These are phyloP conservation scores for Saccharomycopsis malanga DNA, from an alignment of 805 yeast species.

Conservation along the genomic window DNA sequence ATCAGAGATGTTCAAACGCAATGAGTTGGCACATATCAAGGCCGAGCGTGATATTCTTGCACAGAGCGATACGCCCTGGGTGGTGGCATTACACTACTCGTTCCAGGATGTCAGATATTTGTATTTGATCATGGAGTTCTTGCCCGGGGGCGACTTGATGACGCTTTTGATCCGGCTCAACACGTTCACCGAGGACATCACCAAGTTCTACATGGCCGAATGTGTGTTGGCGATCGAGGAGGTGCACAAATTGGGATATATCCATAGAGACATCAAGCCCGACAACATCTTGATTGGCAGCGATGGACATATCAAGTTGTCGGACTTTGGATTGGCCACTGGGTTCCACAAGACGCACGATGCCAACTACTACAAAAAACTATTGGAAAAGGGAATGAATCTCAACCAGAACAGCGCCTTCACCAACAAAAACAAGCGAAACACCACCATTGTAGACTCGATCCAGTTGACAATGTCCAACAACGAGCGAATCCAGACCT, in stretches of 20 bases:
- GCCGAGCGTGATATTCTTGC: slow-evolving; percentile 96
- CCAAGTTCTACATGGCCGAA: slow-evolving; percentile 91
- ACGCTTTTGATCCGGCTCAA: slow-evolving; percentile 95
- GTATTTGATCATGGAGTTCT: slow-evolving; percentile 73
- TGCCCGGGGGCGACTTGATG: slow-evolving; percentile 39
- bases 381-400: slow-evolving; percentile 49
- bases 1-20: slow-evolving; percentile 90
- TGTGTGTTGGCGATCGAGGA: slow-evolving; percentile 94
- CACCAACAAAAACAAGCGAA: slow-evolving; percentile 17
- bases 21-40: slow-evolving; percentile 90
- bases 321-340: slow-evolving; percentile 74
- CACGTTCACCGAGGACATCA: slow-evolving; percentile 87
- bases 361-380: slow-evolving; percentile 73
- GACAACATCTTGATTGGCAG: slow-evolving; percentile 89
- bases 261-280: slow-evolving; percentile 96
- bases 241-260: slow-evolving; percentile 85
- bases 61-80: slow-evolving; percentile 84
- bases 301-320: slow-evolving; percentile 58
- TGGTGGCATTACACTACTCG: slow-evolving; percentile 72
- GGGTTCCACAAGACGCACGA: slow-evolving; percentile 94
- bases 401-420: slow-evolving; percentile 25
- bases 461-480: slow-evolving; percentile 39
- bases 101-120: slow-evolving; percentile 73
- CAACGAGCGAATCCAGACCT: slow-evolving; percentile 44
- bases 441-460: slow-evolving; percentile 28